A percentile compares a stretch with the other conserved stretches of the same genome.
Conservation (phyloP, 2,329 filamentous ascomycete genomes). For the Parafenestella ontariensis region DNA sequence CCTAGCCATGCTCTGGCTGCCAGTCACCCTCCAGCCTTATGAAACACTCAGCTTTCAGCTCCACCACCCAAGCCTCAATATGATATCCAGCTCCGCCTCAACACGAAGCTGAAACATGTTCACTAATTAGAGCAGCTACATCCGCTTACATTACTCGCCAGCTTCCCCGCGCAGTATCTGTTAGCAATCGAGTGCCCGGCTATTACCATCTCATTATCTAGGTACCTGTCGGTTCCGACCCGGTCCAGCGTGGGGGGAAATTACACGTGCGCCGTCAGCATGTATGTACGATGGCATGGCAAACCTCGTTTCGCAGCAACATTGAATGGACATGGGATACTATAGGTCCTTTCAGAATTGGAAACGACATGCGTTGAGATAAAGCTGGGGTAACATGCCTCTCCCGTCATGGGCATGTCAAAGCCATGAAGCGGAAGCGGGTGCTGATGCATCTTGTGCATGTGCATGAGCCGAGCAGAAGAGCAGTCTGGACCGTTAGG, state of each 20-base stretch:
- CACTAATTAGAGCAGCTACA: not conserved
- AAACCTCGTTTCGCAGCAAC: not conserved
- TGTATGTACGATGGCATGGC: too few species aligned
- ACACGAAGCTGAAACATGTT: not conserved
- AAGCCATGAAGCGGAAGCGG: not conserved
- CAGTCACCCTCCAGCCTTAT: slow-evolving; percentile 1
- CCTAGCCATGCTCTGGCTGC: not conserved
- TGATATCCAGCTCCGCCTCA: not conserved
- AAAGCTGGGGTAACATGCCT: not conserved
- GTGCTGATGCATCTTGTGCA: not conserved
- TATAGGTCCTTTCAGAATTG: not conserved
- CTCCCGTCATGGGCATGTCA: not conserved
- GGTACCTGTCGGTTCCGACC: not conserved
- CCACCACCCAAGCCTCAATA: not conserved
- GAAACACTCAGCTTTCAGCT: not conserved
- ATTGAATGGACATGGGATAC: not conserved
- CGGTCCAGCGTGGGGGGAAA: slow-evolving; percentile 2
- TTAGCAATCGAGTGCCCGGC: not conserved
- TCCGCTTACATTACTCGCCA: not conserved
- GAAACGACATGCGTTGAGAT: not conserved
- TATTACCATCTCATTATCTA: slow-evolving; percentile 3
- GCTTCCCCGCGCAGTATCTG: not conserved
- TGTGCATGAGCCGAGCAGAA: not conserved
- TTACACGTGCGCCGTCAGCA: not conserved
- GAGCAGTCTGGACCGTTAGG: not conserved